Base-by-base conservation (phyloP, 495 filamentous ascomycete species). In the Cercophora newfieldiana region DNA sequence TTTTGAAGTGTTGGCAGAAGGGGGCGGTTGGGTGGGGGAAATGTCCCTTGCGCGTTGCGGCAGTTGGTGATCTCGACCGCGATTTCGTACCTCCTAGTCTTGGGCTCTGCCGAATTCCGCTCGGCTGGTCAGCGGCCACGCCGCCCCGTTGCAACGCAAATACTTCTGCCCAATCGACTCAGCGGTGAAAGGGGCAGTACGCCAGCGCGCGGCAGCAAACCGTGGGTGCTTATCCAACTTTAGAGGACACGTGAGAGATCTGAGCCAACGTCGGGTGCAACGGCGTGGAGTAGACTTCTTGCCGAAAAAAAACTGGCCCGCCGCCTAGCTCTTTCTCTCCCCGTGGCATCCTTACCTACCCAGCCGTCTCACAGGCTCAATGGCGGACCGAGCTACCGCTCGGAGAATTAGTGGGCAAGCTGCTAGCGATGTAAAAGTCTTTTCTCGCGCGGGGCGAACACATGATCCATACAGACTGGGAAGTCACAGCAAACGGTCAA, bases 351-450 rank as follows among this genome's bases (percentile, higher is more conserved):
- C 31, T 48, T 61, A 50, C 60, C 60, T 61, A 50, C 60, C 60
- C 59, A 61, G 63, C 62, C 58, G 65, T 54, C 49, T 65, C 59
- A 59, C 68, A 67, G 66, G 63, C 64, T 71, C 70, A 69, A 70
- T 54, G 67, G 67, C 67, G 68, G 66, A 68, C 71, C 67, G 65
- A 65, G 33, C 68, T 68, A 48, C 68, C 68, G n/a, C n/a, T n/a
- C n/a, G 72, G 68, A 50, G 68, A 67, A 50, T 67, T 62, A 68
- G 26, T n/a, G 49, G 22, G 24, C 25, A 49, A 44, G 10, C 4
- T 2, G 37, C 37, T 44, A 44, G 18, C 37, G 10, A 44, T 16
- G 10, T 16, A 16, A 44, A 44, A 12, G 4, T 12, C 12, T 44
- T 14, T 44, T 44, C 12, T 44, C 37, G 3, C 37, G 37, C 10